Evolutionary conservation across 192 early-diverging fungal species (phyloP).

Genomic region (Coemansia sp.): DNA sequence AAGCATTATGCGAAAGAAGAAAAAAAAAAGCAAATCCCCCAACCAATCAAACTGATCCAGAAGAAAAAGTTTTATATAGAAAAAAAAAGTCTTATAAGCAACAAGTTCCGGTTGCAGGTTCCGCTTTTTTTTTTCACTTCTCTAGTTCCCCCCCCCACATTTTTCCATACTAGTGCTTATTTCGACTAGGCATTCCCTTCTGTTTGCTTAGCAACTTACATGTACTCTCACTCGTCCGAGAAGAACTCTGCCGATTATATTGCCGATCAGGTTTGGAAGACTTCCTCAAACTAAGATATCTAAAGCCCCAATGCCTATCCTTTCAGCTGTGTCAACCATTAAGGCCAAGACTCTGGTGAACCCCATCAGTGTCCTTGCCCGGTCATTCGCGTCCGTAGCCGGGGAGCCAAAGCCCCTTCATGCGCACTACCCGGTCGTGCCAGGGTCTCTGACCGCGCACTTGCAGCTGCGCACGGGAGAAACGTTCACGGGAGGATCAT

Average conservation of each 20-base stretch:
- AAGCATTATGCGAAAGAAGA: too few species aligned
- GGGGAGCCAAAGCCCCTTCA: conserved; percentile 20
- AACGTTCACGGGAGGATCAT: conserved; percentile 80
- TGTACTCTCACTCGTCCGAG: conserved; percentile 83
- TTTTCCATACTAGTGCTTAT: too few species aligned
- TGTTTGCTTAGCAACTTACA: conserved; percentile 15
- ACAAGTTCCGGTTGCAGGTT: not conserved
- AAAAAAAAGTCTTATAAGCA: not conserved
- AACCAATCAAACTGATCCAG: too few species aligned
- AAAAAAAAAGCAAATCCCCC: too few species aligned
- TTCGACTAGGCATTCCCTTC: not conserved
- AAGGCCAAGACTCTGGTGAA: conserved; percentile 19
- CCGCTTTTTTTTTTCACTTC: not conserved
- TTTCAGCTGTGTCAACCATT: conserved; percentile 10
- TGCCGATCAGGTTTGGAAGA: conserved; percentile 69
- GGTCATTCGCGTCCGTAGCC: conserved; percentile 41
- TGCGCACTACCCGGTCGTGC: conserved; percentile 55
- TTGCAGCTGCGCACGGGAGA: conserved; percentile 81
- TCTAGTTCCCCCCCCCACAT: not conserved
- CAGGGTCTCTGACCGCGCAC: conserved; percentile 56
- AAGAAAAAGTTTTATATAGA: too few species aligned
- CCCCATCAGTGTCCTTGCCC: conserved; percentile 26
- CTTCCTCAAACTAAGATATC: conserved; percentile 32
- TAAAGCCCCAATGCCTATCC: conserved; percentile 28
- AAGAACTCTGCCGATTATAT: conserved; percentile 88